These are phyloP conservation scores for Porphyridium purpureum DNA, from an alignment of 23 red algal genomes.

Conservation along the genomic window DNA sequence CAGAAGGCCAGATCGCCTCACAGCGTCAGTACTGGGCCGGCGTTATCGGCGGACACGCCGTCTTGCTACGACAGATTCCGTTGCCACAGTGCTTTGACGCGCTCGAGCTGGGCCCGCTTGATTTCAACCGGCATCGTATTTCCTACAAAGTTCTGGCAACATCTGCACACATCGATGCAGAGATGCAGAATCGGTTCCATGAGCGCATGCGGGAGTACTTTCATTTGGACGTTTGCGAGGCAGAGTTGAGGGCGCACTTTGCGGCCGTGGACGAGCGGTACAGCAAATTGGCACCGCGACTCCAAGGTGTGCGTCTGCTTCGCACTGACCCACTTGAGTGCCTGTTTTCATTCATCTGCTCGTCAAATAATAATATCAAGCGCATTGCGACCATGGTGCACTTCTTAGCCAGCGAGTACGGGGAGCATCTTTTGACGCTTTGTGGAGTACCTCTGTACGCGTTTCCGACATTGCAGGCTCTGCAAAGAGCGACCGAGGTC, in stretches of 20 bases:
- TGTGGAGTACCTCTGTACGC: conserved; percentile 10
- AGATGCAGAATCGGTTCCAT: neutral
- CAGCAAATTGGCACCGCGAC: conserved; percentile 18
- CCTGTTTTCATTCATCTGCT: conserved; percentile 80
- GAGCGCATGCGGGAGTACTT: conserved; percentile 32
- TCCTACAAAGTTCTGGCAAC: too few species aligned
- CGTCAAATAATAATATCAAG: conserved; percentile 79
- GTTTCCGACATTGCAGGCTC: conserved; percentile 45
- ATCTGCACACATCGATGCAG: too few species aligned
- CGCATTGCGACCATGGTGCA: conserved; percentile 65
- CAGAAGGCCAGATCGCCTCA: too few species aligned
- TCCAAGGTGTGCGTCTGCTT: conserved; percentile 42
- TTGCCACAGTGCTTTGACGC: too few species aligned
- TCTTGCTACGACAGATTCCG: too few species aligned
- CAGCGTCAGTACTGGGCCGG: too few species aligned
- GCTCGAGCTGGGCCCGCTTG: too few species aligned
- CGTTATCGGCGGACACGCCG: too few species aligned
- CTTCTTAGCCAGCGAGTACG: conserved; percentile 39
- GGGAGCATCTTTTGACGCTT: conserved; percentile 15
- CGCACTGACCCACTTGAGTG: conserved; percentile 61
- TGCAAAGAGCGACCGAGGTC: conserved; percentile 27
- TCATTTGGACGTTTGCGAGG: conserved; percentile 9
- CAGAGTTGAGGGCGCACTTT: conserved; percentile 7
- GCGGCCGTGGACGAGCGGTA: conserved; percentile 30
- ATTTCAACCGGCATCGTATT: too few species aligned